phyloP scores from a whole-genome alignment of 2,329 filamentous ascomycete genomes.

The Aspergillus fructus region DNA sequence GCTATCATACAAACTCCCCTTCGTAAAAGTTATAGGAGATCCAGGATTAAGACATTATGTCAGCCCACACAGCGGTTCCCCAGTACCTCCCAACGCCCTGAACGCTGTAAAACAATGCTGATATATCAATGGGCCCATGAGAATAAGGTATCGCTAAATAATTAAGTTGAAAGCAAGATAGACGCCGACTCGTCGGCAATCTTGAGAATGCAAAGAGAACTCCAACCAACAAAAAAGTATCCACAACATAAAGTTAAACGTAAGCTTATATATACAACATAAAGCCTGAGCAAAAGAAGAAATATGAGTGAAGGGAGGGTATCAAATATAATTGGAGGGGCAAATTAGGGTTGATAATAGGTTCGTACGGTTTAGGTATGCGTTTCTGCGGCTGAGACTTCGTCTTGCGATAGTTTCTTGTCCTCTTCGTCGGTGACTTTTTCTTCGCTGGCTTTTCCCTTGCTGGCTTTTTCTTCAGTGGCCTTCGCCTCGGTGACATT shows the following conservation, averaged over 20 bases:
- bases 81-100: not conserved
- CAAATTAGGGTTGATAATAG: not conserved
- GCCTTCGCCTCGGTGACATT: not conserved
- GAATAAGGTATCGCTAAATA: not conserved
- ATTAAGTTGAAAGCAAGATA: not conserved
- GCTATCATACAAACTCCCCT: not conserved
- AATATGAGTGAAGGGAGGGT: not conserved
- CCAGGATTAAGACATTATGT: not conserved
- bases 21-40: not conserved
- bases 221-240: not conserved
- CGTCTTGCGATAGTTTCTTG: not conserved
- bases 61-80: not conserved
- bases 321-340: not conserved
- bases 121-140: not conserved
- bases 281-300: not conserved
- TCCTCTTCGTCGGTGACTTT: not conserved
- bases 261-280: conserved; percentile 4
- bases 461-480: not conserved
- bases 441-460: not conserved
- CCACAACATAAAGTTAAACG: not conserved
- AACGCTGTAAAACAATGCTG: not conserved
- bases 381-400: not conserved
- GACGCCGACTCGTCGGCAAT: not conserved
- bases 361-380: not conserved
- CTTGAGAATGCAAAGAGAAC: not conserved